These are phyloP conservation scores for Suhomyces panamericanus DNA, from an alignment of 1,139 yeast genomes.

Conservation along the genomic window DNA sequence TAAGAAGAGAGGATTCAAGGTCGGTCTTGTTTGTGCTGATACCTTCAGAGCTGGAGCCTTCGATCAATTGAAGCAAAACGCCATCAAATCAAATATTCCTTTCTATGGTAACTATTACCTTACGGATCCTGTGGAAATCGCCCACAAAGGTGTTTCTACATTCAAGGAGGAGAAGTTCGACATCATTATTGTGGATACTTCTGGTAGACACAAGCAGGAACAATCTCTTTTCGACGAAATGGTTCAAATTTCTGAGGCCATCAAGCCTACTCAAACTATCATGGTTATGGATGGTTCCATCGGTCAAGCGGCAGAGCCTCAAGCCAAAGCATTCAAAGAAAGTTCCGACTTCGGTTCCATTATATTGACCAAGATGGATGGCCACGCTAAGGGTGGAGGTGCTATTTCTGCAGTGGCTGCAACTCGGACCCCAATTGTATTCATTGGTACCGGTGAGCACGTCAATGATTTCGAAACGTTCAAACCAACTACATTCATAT, in stretches of 20 bases:
- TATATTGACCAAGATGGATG: conserved; percentile 95
- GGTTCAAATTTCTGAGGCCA: conserved; percentile 87
- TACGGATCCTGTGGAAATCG: conserved; percentile 92
- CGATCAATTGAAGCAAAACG: conserved; percentile 96
- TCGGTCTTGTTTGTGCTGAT: conserved; percentile 97
- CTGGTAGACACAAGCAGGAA: conserved; percentile 98
- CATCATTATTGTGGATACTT: conserved; percentile 92
- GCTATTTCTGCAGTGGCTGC: conserved; percentile 99
- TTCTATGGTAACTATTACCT: conserved; percentile 94
- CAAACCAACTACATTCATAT: conserved; percentile 84
- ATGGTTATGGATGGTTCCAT: conserved; percentile 98
- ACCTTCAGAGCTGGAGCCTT: conserved; percentile 99
- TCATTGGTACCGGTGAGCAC: conserved; percentile 98
- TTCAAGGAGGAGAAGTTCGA: conserved; percentile 92
- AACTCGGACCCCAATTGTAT: conserved; percentile 92
- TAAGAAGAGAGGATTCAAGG: conserved; percentile 89
- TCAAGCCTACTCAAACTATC: conserved; percentile 88
- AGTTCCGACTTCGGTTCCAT: conserved; percentile 93
- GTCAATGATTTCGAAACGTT: conserved; percentile 90
- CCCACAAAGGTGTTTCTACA: conserved; percentile 86
- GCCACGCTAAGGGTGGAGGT: conserved; percentile 99
- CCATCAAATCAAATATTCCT: conserved; percentile 92
- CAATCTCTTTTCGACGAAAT: conserved; percentile 88
- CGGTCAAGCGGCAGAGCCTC: conserved; percentile 97
- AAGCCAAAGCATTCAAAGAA: conserved; percentile 92